Percentiles rank a stretch among this genome's conserved stretches.
Evolutionary conservation across 2,329 filamentous ascomycete species (phyloP).

Genomic region (Escovopsis weberi): DNA sequence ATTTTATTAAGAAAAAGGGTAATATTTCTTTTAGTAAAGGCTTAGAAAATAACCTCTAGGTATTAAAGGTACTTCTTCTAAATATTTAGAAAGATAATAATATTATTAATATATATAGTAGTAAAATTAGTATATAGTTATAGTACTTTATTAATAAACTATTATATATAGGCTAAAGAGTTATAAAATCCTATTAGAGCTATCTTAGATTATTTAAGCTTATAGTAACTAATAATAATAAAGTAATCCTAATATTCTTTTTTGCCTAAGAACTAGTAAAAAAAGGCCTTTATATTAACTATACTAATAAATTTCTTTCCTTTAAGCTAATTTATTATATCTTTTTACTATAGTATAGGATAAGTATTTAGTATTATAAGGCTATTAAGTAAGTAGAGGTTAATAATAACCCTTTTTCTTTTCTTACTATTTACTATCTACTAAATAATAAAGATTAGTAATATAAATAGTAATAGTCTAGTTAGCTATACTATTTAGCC

Average conservation of each 20-base stretch:
- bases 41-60: background rate
- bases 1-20: background rate
- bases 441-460: constrained; percentile 1
- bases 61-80: background rate
- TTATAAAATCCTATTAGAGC: background rate
- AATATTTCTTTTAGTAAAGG: background rate
- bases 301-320: background rate
- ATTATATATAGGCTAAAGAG: no score
- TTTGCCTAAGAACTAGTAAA: no score
- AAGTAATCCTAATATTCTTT: no score
- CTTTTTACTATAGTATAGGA: no score
- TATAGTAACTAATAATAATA: background rate
- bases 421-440: background rate
- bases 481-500: no score
- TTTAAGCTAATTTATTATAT: no score
- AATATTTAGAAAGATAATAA: background rate
- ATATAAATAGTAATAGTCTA: no score
- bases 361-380: no score
- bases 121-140: background rate
- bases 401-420: background rate
- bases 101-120: background rate
- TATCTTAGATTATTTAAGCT: background rate
- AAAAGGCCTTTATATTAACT: background rate
- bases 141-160: no score
- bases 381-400: background rate